Evolutionary conservation across 768 basidiomycete species (phyloP).

Genomic region (Trametes cubensis): DNA sequence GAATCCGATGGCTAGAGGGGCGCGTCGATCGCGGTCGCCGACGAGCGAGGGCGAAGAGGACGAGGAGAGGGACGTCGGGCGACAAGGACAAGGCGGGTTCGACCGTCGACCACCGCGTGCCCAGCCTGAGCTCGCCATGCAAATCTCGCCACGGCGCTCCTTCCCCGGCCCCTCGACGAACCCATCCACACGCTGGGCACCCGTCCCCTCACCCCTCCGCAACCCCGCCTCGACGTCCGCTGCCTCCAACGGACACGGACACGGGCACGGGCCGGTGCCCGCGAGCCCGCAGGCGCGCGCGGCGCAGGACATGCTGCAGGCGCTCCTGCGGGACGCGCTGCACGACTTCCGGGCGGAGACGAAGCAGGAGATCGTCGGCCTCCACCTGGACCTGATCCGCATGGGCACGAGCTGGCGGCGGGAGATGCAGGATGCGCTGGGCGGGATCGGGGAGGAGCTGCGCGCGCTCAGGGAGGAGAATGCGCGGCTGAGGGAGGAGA

Average conservation of each 20-base stretch:
- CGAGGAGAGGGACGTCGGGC: conserved; percentile 24
- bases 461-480: conserved; percentile 48
- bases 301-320: conserved; percentile 64
- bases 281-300: conserved; percentile 41
- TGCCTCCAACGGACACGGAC: too few species aligned
- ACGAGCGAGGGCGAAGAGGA: conserved; percentile 26
- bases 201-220: conserved; percentile 26
- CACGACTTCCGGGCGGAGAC: conserved; percentile 72
- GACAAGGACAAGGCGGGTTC: conserved; percentile 15
- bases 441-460: conserved; percentile 63
- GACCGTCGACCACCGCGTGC: background rate
- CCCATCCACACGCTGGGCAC: conserved; percentile 19
- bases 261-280: conserved; percentile 39
- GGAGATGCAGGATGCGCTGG: conserved; percentile 64
- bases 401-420: conserved; percentile 72
- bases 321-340: conserved; percentile 72
- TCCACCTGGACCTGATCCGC: conserved; percentile 72
- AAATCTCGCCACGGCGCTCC: conserved; percentile 40
- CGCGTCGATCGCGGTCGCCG: background rate
- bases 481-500: conserved; percentile 64
- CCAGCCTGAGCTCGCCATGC: conserved; percentile 24
- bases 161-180: conserved; percentile 25
- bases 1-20: background rate
- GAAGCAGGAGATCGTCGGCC: conserved; percentile 69
- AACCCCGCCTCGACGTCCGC: conserved; percentile 33